Evolutionary conservation across 2,329 filamentous ascomycete genomes (phyloP), one percentile per base, ranked within the genome.

Genomic region (Fusarium multiceps): DNA sequence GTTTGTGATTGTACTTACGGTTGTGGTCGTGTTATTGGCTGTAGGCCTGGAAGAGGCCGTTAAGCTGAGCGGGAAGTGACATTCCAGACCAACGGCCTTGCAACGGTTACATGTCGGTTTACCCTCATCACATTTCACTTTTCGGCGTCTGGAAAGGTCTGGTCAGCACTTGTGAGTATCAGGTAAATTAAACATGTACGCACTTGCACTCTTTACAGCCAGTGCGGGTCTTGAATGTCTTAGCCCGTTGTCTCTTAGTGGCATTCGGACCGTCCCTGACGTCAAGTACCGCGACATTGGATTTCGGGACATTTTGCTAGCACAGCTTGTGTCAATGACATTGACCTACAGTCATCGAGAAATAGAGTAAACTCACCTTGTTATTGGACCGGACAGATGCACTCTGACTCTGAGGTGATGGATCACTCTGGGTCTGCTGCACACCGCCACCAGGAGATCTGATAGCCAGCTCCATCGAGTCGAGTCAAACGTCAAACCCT

Each of bases 121-220:
- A 3, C 46, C 60, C 27, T 75, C 69, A 32, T 75, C 73, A 37
- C 73, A 75, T 56, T 75, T 75, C 42, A 72, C 62, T 50, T 69
- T 74, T 12, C 73, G 71, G 27, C 69, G 66, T 47, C 73, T 74
- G n/a, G 34, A n/a, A n/a, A 37, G 34, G 49, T 53, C 34, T 7
- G 34, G 49, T 53, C 23, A 53, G 49, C 23, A 28, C 37, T 20
- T 20, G 57, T 12, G 4, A 21, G 7, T 13, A 55, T 55, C 45
- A 68, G 49, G 27, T n/a, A n/a, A 2, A 48, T 27, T 40, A 37
- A 21, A 23, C 30, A 41, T 20, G 32, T 47, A 69, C 71, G 11
- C 21, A 73, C 71, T 72, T 73, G 71, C 71, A 73, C 48, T 73
- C 58, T 51, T 59, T 73, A 51, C 71, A 73, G 12, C 71, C 70